A percentile compares a stretch with the other conserved stretches of the same genome.
These are phyloP conservation scores for Nepenthes alata DNA, from an alignment of 179 eudicot species.

Conservation along the genomic window DNA sequence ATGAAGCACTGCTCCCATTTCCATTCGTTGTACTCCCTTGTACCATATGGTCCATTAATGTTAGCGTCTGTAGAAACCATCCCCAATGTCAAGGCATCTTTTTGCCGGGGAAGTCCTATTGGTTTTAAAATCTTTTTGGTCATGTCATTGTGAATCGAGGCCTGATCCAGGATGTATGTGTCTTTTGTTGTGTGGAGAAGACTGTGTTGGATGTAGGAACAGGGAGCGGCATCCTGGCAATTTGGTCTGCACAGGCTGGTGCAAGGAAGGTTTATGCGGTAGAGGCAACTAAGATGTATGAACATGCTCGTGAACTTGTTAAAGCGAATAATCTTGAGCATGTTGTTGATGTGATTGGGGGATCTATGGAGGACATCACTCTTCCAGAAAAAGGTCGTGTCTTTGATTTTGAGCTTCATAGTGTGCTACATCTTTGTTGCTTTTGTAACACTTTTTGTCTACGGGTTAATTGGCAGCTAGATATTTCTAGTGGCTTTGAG, in stretches of 20 bases:
- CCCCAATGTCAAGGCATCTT: too few relatives aligned
- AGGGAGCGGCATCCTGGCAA: constrained; percentile 94
- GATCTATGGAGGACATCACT: constrained; percentile 73
- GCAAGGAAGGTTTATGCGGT: constrained; percentile 96
- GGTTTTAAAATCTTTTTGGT: too few relatives aligned
- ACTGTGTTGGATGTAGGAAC: constrained; percentile 91
- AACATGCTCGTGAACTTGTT: constrained; percentile 79
- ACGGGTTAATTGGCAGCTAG: background rate
- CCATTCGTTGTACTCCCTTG: too few relatives aligned
- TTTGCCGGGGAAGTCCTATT: too few relatives aligned
- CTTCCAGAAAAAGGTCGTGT: constrained; percentile 43
- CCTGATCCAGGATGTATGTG: constrained; percentile 1
- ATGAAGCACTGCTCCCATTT: too few relatives aligned
- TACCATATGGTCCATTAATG: too few relatives aligned
- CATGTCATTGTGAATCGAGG: background rate
- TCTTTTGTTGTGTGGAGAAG: constrained; percentile 24
- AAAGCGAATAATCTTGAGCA: constrained; percentile 67
- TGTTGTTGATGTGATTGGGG: constrained; percentile 86
- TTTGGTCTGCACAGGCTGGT: constrained; percentile 98
- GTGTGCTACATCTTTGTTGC: too few relatives aligned
- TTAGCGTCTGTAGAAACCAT: too few relatives aligned
- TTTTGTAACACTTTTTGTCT: background rate
- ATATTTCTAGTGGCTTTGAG: background rate
- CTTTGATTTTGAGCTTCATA: background rate
- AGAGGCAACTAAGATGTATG: constrained; percentile 94